Evolutionary conservation across 2,329 filamentous ascomycete genomes (phyloP).

Genomic region (Beauveria varroae): DNA sequence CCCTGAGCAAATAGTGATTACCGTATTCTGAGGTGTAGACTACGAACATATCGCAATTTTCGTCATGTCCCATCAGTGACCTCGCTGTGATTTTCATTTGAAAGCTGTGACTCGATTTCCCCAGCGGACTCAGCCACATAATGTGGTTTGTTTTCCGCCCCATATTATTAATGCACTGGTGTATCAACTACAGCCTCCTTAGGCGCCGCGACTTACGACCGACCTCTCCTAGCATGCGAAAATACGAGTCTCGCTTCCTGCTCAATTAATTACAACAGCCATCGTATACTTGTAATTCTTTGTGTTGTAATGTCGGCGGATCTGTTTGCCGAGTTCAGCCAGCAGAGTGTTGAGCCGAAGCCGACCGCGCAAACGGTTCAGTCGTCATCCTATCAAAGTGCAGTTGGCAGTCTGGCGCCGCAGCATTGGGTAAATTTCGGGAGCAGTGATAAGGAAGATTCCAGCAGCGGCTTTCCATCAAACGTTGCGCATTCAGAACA

Average conservation of each 20-base stretch:
- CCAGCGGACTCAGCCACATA: background rate
- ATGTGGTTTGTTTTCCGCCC: background rate
- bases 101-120: too few species aligned
- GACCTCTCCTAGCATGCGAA: too few species aligned
- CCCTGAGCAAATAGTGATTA: background rate
- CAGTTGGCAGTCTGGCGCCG: slow-evolving; percentile 13
- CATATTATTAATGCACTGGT: background rate
- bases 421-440: slow-evolving; percentile 22
- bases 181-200: too few species aligned
- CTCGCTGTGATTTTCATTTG: too few species aligned
- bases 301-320: slow-evolving; percentile 10
- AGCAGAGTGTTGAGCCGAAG: background rate
- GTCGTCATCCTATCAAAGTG: slow-evolving; percentile 13
- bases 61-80: too few species aligned
- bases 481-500: slow-evolving; percentile 16
- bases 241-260: background rate
- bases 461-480: slow-evolving; percentile 14
- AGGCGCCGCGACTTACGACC: too few species aligned
- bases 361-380: slow-evolving; percentile 15
- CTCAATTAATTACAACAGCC: background rate
- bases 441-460: background rate
- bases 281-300: background rate
- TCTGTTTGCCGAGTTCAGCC: slow-evolving; percentile 12
- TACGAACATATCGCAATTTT: background rate
- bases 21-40: background rate